Evolutionary conservation across 2,329 filamentous ascomycete species (phyloP), one percentile per base, ranked within the genome.

Genomic region (Raffaelea arxii): DNA sequence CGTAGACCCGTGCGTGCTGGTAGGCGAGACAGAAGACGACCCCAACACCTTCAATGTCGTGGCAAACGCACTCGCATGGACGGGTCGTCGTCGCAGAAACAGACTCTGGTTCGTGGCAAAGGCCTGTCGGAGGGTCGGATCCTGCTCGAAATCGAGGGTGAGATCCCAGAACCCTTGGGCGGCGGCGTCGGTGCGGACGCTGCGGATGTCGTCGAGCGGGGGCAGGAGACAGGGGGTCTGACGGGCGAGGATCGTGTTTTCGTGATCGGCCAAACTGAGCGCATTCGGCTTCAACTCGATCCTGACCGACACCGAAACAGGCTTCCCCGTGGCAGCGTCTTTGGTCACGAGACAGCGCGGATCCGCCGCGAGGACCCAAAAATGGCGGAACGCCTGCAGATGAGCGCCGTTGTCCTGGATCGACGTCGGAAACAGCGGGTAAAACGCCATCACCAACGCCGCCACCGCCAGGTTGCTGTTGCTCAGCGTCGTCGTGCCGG

Each of bases 361-460:
- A 58, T 98, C 92, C 0, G 86, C 84, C 2, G 92, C 92, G 4
- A 98, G 74, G 11, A 95, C 91, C 92, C 92, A 98, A 59, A 98
- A 86, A 64, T 98, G 91, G 5, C 94, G 81, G 68, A 98, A 92
- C 4, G 94, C 92, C 67, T 98, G 92, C 6, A 98, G 74, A 58
- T 98, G 92, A 11, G 88, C 89, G 53, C 86, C 84, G 59, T 97
- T 97, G 66, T 98, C 92, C 57, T 94, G 84, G 2, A 97, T 86
- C 25, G 80, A 84, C 10, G 79, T 84, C 0, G 92, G 92, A 61
- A 94, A 96, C 19, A 96, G 75, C 0, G 92, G 92, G 59, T 98
- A 98, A 62, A 98, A 94, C 1, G 92, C 84, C 38, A 92, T 83
- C 7, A 98, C 77, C 6, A 98, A 72, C 12, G 87, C 80, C 2